These are phyloP conservation scores for Schoenoplectus triqueter DNA, from an alignment of 202 grass and related monocot species.

Conservation along the genomic window DNA sequence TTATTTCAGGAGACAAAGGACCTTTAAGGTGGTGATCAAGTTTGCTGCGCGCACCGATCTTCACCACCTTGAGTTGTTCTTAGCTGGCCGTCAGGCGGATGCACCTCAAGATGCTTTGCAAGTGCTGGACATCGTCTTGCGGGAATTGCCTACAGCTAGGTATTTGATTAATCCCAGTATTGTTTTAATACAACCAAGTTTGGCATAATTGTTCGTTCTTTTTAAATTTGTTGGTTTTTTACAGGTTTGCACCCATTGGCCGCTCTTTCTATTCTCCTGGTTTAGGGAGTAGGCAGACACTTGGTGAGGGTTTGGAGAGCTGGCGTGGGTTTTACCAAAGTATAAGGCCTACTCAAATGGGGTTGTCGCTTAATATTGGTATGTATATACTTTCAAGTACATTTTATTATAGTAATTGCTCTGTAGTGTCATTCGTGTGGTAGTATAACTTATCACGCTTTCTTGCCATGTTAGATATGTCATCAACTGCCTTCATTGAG, in stretches of 20 bases:
- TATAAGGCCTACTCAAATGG: slow-evolving; percentile 96
- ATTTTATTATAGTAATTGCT: slow-evolving; percentile 2
- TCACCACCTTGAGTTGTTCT: slow-evolving; percentile 63
- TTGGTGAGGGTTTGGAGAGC: slow-evolving; percentile 79
- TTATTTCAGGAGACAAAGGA: slow-evolving; percentile 58
- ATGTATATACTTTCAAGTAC: slow-evolving; percentile 43
- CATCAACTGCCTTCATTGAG: slow-evolving; percentile 85
- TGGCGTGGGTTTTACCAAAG: slow-evolving; percentile 96
- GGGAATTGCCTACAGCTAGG: slow-evolving; percentile 75
- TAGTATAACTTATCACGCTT: slow-evolving; percentile 31
- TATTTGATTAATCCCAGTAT: slow-evolving; percentile 39
- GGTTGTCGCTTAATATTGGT: slow-evolving; percentile 93
- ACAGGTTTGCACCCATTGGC: slow-evolving; percentile 61
- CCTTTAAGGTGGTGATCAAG: slow-evolving; percentile 73
- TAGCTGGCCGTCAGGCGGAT: slow-evolving; percentile 72
- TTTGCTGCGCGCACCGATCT: slow-evolving; percentile 72
- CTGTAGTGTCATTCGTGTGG: background rate
- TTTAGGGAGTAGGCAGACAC: slow-evolving; percentile 61
- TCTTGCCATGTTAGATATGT: slow-evolving; percentile 70
- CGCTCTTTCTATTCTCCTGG: slow-evolving; percentile 79
- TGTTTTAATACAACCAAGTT: background rate
- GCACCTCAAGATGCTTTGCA: slow-evolving; percentile 83
- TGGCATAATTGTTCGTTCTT: slow-evolving; percentile 26
- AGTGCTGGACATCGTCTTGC: slow-evolving; percentile 82
- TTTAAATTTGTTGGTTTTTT: slow-evolving; percentile 34